Evolutionary conservation across 306 rosid species (phyloP), one percentile per base, ranked within the genome.

Genomic region (Medicago ruthenica): DNA sequence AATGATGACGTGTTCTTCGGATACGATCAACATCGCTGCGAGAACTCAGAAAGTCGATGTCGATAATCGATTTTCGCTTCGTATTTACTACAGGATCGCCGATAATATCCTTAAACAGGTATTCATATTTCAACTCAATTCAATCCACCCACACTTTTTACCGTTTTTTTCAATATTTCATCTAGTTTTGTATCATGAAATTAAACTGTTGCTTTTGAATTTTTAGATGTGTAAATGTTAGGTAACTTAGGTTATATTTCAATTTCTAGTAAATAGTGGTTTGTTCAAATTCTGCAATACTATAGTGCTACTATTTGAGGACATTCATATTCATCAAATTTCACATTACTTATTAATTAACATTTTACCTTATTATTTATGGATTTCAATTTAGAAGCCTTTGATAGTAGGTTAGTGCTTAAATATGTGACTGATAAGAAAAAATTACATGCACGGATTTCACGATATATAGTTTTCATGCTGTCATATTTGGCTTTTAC

Each of bases 31-130:
- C 91, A 83, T 94, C 74, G 91, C 96, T 41, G 93, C 87, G 2
- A 76, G 83, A 58, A 86, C 98, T 55, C 96, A 83, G 85, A 84
- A 82, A 53, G 85, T 89, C 45, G 90, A 79, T 66, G 97, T 94
- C 40, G 97, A 94, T 44, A 85, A 94, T 67, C 87, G 96, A 61
- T 87, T 94, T 78, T 73, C 98, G 9, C 88, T 94, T 20, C 94
- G 94, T 12, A 89, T 86, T 44, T 94, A 94, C 87, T 80, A 62
- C 47, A 87, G 98, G 83, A 89, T 94, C 79, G 94, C 98, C 5
- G 93, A 94, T 71, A 94, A 86, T 80, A 74, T 94, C 59, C 92
- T 91, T 83, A 85, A 80, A 82, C 98, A 94, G 98, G 98, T 94
- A 16, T 54, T 57, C 58, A 97, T 93, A 20, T 54, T 70, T 60